A percentile compares a stretch with the other conserved stretches of the same genome.
Evolutionary conservation across 306 rosid genomes (phyloP).

Genomic region (Gleditsia sinensis): DNA sequence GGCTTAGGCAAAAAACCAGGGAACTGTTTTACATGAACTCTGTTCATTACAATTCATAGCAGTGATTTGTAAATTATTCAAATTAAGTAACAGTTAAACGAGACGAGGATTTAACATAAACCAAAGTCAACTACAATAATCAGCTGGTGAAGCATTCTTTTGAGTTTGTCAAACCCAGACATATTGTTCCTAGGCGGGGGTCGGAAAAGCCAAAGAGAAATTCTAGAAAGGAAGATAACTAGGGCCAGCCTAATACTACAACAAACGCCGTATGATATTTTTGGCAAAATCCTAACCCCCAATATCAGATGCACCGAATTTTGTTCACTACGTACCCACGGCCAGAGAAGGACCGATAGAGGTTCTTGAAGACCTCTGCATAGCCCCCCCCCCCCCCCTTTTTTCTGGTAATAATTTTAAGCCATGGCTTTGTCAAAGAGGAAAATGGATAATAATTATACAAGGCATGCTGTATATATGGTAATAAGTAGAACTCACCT

Average conservation of each 20-base stretch:
- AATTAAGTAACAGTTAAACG: background rate
- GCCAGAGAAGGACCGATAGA: slow-evolving; percentile 43
- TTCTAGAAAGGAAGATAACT: slow-evolving; percentile 24
- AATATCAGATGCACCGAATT: too few species aligned
- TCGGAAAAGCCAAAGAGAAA: slow-evolving; percentile 24
- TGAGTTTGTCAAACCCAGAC: slow-evolving; percentile 28
- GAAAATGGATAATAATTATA: slow-evolving; percentile 20
- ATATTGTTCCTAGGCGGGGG: slow-evolving; percentile 31
- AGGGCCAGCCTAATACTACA: background rate
- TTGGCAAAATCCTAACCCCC: slow-evolving; percentile 36
- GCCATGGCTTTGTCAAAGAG: slow-evolving; percentile 29
- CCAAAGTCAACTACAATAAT: background rate
- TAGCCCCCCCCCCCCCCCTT: too few species aligned
- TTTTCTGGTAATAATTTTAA: background rate
- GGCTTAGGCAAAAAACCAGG: too few species aligned
- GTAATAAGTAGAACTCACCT: slow-evolving; percentile 58
- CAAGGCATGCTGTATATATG: slow-evolving; percentile 36
- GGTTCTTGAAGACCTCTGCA: slow-evolving; percentile 57
- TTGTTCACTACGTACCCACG: background rate
- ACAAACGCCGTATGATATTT: slow-evolving; percentile 5
- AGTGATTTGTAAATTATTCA: background rate
- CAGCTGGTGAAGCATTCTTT: background rate
- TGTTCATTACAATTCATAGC: too few species aligned
- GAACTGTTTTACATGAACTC: too few species aligned
- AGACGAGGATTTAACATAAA: background rate